Evolutionary conservation across 2,329 filamentous ascomycete species (phyloP), one percentile per base, ranked within the genome.

Genomic region (Chrysosporium keratinophilum): DNA sequence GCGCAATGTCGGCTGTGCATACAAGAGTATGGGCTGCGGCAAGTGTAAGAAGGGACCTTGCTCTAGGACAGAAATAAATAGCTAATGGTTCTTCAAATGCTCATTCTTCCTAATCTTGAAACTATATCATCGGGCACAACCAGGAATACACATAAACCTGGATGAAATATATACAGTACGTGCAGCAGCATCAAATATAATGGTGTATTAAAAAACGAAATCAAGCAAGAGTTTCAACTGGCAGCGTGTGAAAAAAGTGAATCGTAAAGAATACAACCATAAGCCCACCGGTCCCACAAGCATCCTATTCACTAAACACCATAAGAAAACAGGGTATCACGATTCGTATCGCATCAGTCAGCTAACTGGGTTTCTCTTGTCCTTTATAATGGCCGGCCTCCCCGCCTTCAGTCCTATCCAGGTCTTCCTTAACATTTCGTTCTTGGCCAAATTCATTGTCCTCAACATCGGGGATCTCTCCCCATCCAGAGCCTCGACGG

Each of bases 401-500:
- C 5, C 28, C 19, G 17, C 19, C 43, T 33, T 39, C 52, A 19
- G 15, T 41, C 19, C 14, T 43, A 35, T 49, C 44, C 39, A 44
- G 52, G 11, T 44, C 43, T 12, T 43, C 44, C 37, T 54, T 52
- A 15, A 31, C 15, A 15, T 44, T 17, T 37, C 37, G 15, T 45
- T 37, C 41, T 14, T 47, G 37, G 5, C 50, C 42, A 43, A 54
- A 58, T 44, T 65, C 66, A 20, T 66, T 65, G 4, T 66, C 62
- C 14, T 69, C 64, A 19, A 60, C 69, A 17, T 67, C 69, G 1
- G 64, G 66, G 17, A 74, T 69, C 50, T 74, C 71, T 20, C 69
- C 71, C 71, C 71, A 73, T 11, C 67, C 71, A 12, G 72, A 74
- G 55, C 70, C 70, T 45, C 71, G 63, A 39, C 71, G 69, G 53